These are phyloP conservation scores for Ophiocordyceps robertsii DNA, from an alignment of 2,329 filamentous ascomycete species.

Conservation along the genomic window DNA sequence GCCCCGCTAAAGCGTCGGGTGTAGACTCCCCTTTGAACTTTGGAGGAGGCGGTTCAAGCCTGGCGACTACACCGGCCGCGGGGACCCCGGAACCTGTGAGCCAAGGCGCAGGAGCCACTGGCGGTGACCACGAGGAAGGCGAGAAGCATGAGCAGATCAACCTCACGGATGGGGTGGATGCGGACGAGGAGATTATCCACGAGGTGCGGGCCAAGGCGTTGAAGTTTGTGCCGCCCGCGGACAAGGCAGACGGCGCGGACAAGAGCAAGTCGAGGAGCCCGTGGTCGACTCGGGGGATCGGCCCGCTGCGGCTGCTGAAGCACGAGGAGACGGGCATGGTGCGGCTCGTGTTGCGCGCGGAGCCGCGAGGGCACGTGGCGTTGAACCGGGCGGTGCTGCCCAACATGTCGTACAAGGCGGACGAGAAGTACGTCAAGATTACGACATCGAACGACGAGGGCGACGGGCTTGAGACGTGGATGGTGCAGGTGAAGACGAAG, in stretches of 20 bases:
- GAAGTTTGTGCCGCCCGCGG: conserved; percentile 39
- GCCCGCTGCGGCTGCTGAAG: conserved; percentile 58
- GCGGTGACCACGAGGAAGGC: conserved; percentile 34
- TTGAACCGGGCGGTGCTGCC: conserved; percentile 56
- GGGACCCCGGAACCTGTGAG: conserved; percentile 44
- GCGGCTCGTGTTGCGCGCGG: conserved; percentile 59
- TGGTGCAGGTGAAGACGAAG: conserved; percentile 56
- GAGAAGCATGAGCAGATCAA: conserved; percentile 57
- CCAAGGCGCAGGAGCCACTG: conserved; percentile 27
- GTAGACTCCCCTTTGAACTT: conserved; percentile 42
- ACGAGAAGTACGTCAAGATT: conserved; percentile 47
- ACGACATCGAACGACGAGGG: conserved; percentile 44
- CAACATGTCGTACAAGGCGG: conserved; percentile 47
- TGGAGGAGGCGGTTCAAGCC: conserved; percentile 44
- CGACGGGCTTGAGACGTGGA: conserved; percentile 52
- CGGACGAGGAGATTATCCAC: conserved; percentile 56
- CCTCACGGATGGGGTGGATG: conserved; percentile 54
- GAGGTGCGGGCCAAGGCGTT: conserved; percentile 59
- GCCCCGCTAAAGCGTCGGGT: conserved; percentile 31
- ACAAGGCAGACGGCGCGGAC: conserved; percentile 29
- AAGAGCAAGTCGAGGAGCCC: conserved; percentile 36
- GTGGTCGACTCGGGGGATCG: conserved; percentile 60
- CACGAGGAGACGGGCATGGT: conserved; percentile 55
- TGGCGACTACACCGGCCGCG: conserved; percentile 45
- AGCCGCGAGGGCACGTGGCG: conserved; percentile 59